These are phyloP conservation scores for Cyclotella baltica DNA, from an alignment of 108 stramenopile genomes.

Conservation along the genomic window DNA sequence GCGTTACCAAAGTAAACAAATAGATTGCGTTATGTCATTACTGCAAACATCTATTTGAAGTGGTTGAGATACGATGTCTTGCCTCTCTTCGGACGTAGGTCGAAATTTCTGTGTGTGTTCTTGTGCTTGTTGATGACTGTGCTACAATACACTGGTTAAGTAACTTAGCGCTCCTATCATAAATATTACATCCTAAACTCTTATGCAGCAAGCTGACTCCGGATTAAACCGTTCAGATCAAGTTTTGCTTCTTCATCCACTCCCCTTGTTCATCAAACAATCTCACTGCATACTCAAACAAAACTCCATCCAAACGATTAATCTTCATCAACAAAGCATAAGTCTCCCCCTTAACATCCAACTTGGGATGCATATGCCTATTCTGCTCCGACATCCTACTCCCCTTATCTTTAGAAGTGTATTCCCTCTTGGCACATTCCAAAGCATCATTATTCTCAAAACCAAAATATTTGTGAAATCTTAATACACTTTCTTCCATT, in stretches of 20 bases:
- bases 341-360: constrained; percentile 44
- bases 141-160: too few species aligned
- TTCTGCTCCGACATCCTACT: constrained; percentile 27
- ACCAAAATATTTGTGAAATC: constrained; percentile 54
- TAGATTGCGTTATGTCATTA: too few species aligned
- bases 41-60: too few species aligned
- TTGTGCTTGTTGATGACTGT: too few species aligned
- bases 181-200: too few species aligned
- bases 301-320: constrained; percentile 50
- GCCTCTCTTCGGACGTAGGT: too few species aligned
- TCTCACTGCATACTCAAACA: constrained; percentile 53
- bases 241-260: constrained; percentile 42
- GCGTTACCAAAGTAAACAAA: too few species aligned
- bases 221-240: constrained; percentile 18
- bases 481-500: constrained; percentile 52
- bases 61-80: too few species aligned
- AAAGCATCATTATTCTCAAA: constrained; percentile 48
- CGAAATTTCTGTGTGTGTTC: too few species aligned
- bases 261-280: constrained; percentile 57
- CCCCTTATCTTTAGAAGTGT: constrained; percentile 14
- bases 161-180: too few species aligned
- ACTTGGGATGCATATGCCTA: constrained; percentile 44
- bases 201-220: too few species aligned
- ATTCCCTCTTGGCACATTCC: constrained; percentile 31
- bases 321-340: constrained; percentile 44